Percentiles rank a stretch among this genome's conserved stretches.
These are phyloP conservation scores for Boletus hoseneyae DNA, from an alignment of 1,284 basidiomycete genomes.

Conservation along the genomic window DNA sequence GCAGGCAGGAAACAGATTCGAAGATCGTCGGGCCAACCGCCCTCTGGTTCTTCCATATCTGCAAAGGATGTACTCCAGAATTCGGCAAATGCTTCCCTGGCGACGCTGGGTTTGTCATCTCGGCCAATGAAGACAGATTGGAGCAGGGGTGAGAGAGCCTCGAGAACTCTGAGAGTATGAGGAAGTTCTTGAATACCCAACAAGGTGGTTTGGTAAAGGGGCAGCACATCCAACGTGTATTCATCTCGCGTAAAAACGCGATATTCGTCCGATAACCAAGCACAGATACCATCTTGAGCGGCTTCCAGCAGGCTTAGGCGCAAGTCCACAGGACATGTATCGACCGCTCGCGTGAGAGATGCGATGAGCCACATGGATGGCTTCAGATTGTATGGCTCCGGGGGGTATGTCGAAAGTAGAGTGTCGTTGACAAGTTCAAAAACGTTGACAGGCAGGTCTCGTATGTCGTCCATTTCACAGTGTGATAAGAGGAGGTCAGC, in stretches of 20 bases:
- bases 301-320: conserved; percentile 43
- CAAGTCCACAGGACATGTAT: conserved; percentile 49
- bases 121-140: conserved; percentile 53
- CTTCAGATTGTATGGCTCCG: conserved; percentile 49
- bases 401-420: conserved; percentile 62
- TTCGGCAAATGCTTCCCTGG: conserved; percentile 48
- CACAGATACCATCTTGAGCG: conserved; percentile 51
- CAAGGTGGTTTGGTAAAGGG: conserved; percentile 56
- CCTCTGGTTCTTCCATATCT: conserved; percentile 36
- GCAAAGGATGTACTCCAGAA: conserved; percentile 56
- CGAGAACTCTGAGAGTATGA: conserved; percentile 36
- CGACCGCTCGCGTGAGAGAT: conserved; percentile 50
- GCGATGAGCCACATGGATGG: conserved; percentile 59
- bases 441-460: conserved; percentile 46
- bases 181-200: conserved; percentile 47
- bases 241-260: conserved; percentile 48
- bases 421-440: conserved; percentile 58
- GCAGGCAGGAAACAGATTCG: conserved; percentile 35
- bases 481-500: conserved; percentile 58
- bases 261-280: conserved; percentile 63
- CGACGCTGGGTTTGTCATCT: conserved; percentile 38
- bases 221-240: conserved; percentile 56
- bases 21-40: conserved; percentile 51
- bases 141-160: conserved; percentile 45
- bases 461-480: conserved; percentile 46